Base-by-base conservation (phyloP, 2,329 filamentous ascomycete species). In the Periconia macrospinosa region DNA sequence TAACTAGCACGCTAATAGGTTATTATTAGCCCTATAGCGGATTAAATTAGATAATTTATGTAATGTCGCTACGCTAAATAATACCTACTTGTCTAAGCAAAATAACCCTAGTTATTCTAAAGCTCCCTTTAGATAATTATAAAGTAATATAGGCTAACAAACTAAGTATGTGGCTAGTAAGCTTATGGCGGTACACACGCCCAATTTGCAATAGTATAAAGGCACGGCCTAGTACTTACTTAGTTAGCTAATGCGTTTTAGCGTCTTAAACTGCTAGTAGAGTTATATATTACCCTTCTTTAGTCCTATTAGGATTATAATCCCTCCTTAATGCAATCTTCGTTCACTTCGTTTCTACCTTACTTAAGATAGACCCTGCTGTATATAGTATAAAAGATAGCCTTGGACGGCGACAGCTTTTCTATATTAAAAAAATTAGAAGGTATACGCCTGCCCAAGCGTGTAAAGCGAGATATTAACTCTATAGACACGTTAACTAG, bases 21-120 rank as follows among this genome's bases (percentile, higher is more conserved):
- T 37, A 30, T 48, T 35, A 37, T 55, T 23, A 55, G 50, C 54
- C 42, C 46, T 56, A 46, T 53, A 30, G 49, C 50, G 37, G 43
- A 33, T 47, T 10, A 30, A 41, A 37, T 41, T 19, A 33, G 50
- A 53, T 53, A 37, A 56, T 56, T 56, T 46, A 56, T 56, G 50
- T 49, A 52, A 55, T 42, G 41, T 48, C 45, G 49, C 53, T 41
- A 55, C 45, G 41, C 45, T 49, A 44, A 56, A 53, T 41, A 23
- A 40, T 56, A 56, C 54, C 43, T 56, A 3, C 50, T 47, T 33
- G 50, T 53, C 44, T 53, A 53, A 53, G 54, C 45, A 33, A 52
- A 33, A 49, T 45, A 40, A 50, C 45, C 53, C 45, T 43, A 19
- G 53, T 55, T 18, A 47, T 43, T 33, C 45, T 33, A 47, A 50